Percentiles rank a stretch among this genome's conserved stretches.
Evolutionary conservation across 2,329 filamentous ascomycete species (phyloP).

Genomic region (Shiraia sp.): DNA sequence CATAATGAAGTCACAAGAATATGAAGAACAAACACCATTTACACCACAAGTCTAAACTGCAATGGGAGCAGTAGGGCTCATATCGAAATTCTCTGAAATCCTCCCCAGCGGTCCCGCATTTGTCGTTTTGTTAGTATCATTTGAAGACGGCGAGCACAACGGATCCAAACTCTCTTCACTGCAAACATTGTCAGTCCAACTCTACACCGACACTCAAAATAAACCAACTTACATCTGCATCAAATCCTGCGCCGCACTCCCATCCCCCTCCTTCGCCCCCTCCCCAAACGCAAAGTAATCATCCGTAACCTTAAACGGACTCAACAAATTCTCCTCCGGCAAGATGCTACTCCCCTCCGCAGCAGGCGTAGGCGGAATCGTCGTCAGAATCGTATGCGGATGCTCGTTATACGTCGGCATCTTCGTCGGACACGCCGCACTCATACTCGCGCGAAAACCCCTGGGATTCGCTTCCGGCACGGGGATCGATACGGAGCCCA

Average conservation of each 20-base stretch:
- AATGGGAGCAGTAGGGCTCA: slow-evolving; percentile 12
- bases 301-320: slow-evolving; percentile 44
- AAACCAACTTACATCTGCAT: slow-evolving; percentile 33
- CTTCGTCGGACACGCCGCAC: slow-evolving; percentile 44
- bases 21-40: too few relatives aligned
- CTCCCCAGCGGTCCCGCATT: slow-evolving; percentile 22
- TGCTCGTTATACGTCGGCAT: slow-evolving; percentile 39
- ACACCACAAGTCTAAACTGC: slow-evolving; percentile 8
- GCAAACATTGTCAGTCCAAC: slow-evolving; percentile 6
- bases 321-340: slow-evolving; percentile 17
- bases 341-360: slow-evolving; percentile 19
- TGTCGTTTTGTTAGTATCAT: slow-evolving; percentile 21
- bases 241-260: slow-evolving; percentile 15
- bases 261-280: slow-evolving; percentile 13
- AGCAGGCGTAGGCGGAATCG: slow-evolving; percentile 49
- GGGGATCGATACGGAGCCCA: slow-evolving; percentile 26
- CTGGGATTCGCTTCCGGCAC: slow-evolving; percentile 37
- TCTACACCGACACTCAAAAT: background rate
- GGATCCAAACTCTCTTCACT: slow-evolving; percentile 35
- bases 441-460: slow-evolving; percentile 33
- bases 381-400: slow-evolving; percentile 38
- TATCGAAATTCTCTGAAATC: slow-evolving; percentile 26
- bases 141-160: slow-evolving; percentile 25
- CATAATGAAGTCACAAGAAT: too few relatives aligned
- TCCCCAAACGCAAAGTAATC: slow-evolving; percentile 36